Percentiles rank a stretch among this genome's conserved stretches.
These are phyloP conservation scores for Clonostachys sp. DNA, from an alignment of 2,329 filamentous ascomycete genomes.

Conservation along the genomic window DNA sequence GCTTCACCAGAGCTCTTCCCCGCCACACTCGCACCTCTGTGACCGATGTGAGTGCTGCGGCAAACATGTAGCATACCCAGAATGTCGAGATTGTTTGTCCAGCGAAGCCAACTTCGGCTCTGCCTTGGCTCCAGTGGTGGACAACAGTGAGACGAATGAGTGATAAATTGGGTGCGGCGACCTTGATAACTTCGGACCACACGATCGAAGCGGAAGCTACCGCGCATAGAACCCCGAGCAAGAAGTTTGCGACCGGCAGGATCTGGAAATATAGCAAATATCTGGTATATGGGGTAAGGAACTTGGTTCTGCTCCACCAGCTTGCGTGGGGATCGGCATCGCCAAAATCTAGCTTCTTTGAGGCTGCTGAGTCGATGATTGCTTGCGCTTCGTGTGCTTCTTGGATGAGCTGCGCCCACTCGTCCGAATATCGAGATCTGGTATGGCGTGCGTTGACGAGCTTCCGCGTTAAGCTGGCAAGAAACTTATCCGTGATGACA, in stretches of 20 bases:
- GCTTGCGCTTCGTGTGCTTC: slow-evolving; percentile 72
- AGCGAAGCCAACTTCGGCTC: slow-evolving; percentile 75
- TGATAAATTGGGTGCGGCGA: slow-evolving; percentile 72
- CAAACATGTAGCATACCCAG: slow-evolving; percentile 97
- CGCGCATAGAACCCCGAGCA: slow-evolving; percentile 62
- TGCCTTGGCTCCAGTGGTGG: slow-evolving; percentile 68
- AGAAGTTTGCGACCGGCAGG: slow-evolving; percentile 63
- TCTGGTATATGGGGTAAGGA: slow-evolving; percentile 77
- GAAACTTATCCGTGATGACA: slow-evolving; percentile 87
- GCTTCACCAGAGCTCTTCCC: slow-evolving; percentile 80
- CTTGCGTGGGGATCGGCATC: slow-evolving; percentile 49
- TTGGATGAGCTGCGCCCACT: slow-evolving; percentile 78
- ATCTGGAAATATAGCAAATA: slow-evolving; percentile 73
- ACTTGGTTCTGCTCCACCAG: slow-evolving; percentile 45
- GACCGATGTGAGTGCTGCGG: slow-evolving; percentile 80
- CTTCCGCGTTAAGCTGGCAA: slow-evolving; percentile 83
- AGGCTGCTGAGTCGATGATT: slow-evolving; percentile 78
- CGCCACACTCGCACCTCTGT: slow-evolving; percentile 97
- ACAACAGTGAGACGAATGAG: slow-evolving; percentile 63
- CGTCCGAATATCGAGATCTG: slow-evolving; percentile 74
- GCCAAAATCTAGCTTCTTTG: slow-evolving; percentile 75
- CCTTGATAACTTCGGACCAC: slow-evolving; percentile 91
- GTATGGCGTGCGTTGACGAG: slow-evolving; percentile 79
- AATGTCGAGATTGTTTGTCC: slow-evolving; percentile 79
- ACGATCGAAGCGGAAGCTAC: slow-evolving; percentile 78